A percentile compares a stretch with the other conserved stretches of the same genome.
phyloP scores from a whole-genome alignment of 2,329 filamentous ascomycete species.

The Colletotrichum sp. region DNA sequence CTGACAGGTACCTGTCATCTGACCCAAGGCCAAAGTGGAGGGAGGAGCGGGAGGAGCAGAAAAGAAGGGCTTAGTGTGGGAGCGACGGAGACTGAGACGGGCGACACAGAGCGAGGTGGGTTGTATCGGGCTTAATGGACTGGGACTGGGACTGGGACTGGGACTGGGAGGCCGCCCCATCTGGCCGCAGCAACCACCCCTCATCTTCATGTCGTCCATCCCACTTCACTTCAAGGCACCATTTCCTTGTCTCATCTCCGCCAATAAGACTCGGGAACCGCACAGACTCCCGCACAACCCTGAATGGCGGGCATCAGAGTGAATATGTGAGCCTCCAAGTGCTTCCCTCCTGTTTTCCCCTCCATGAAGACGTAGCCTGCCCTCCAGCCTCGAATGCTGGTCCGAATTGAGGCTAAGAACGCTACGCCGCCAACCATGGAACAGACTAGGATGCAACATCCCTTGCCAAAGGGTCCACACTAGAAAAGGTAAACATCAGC shows the following conservation, averaged over 20 bases:
- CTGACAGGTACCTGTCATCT: conserved; percentile 6
- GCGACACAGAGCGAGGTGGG: conserved; percentile 6
- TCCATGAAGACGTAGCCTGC: not conserved
- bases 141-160: conserved; percentile 18
- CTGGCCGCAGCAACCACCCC: conserved; percentile 12
- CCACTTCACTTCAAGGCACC: conserved; percentile 16
- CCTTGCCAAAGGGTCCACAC: conserved; percentile 17
- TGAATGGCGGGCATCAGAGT: conserved; percentile 11
- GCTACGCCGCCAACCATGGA: conserved; percentile 14
- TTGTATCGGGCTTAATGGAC: conserved; percentile 18
- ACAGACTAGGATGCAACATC: conserved; percentile 4
- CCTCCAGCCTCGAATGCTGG: not conserved
- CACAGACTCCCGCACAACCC: conserved; percentile 27
- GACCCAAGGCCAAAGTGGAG: not conserved
- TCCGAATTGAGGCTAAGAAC: conserved; percentile 17
- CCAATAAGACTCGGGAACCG: conserved; percentile 23
- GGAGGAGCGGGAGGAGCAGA: conserved; percentile 17
- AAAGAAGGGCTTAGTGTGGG: conserved; percentile 6
- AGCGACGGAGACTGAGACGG: conserved; percentile 3
- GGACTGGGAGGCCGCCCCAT: conserved; percentile 21
- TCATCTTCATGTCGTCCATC: conserved; percentile 16
- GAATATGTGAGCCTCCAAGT: conserved; percentile 13
- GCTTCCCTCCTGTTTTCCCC: not conserved
- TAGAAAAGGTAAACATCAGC: conserved; percentile 17
- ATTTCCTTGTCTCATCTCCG: conserved; percentile 17